Evolutionary conservation across 345 rosid genomes (phyloP).

Genomic region (Dimocarpus longan): DNA sequence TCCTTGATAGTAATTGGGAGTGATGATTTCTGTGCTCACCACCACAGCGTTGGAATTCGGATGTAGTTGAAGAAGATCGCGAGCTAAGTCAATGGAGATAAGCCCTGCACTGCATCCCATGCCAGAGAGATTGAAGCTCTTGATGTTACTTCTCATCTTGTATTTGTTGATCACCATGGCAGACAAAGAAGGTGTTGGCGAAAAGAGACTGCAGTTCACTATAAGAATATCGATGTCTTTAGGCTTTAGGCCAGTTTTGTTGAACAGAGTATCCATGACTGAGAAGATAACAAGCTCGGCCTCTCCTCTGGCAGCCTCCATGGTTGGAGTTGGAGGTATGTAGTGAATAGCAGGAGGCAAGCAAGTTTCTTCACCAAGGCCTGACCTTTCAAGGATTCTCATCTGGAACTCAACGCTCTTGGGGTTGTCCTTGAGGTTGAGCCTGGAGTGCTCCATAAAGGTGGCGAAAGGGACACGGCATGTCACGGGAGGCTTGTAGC

Average conservation of each 20-base stretch:
- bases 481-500: slow-evolving; percentile 65
- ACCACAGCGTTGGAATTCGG: slow-evolving; percentile 69
- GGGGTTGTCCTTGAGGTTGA: slow-evolving; percentile 46
- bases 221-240: slow-evolving; percentile 69
- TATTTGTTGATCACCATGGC: slow-evolving; percentile 83
- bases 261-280: slow-evolving; percentile 63
- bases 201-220: slow-evolving; percentile 75
- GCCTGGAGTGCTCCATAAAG: slow-evolving; percentile 69
- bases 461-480: slow-evolving; percentile 69
- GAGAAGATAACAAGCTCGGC: slow-evolving; percentile 75
- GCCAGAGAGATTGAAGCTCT: slow-evolving; percentile 77
- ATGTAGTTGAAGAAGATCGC: slow-evolving; percentile 70
- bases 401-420: slow-evolving; percentile 70
- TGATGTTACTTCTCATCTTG: slow-evolving; percentile 75
- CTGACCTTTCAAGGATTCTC: slow-evolving; percentile 71
- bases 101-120: slow-evolving; percentile 89
- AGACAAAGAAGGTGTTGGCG: slow-evolving; percentile 73
- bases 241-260: slow-evolving; percentile 64
- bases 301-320: slow-evolving; percentile 64
- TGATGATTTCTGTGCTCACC: slow-evolving; percentile 76
- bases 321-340: slow-evolving; percentile 69
- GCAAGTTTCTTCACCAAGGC: slow-evolving; percentile 83
- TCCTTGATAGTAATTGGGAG: slow-evolving; percentile 68
- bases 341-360: slow-evolving; percentile 81
- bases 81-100: slow-evolving; percentile 69